A percentile compares a stretch with the other conserved stretches of the same genome.
Conservation (phyloP, 257 asterid genomes). For the Penstemon barbatus region DNA sequence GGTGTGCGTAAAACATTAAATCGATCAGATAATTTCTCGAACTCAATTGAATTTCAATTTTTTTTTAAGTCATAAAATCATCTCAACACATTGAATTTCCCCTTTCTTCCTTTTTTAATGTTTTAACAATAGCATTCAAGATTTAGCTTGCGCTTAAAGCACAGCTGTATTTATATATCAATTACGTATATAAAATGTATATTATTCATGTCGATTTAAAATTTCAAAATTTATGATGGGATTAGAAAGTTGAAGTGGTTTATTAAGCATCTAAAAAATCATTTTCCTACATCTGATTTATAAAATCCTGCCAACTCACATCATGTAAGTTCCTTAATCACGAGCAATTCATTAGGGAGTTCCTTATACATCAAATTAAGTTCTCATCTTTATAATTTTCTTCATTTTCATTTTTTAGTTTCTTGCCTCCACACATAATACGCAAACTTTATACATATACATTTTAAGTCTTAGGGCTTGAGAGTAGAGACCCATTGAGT, state of each 20-base stretch:
- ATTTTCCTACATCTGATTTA: neutral
- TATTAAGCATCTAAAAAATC: neutral
- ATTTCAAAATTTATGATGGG: too few species aligned
- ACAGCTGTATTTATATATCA: too few species aligned
- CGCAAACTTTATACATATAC: slow-evolving; percentile 17
- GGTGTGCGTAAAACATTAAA: too few species aligned
- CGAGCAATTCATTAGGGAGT: neutral
- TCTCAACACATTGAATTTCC: too few species aligned
- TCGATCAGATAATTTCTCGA: too few species aligned
- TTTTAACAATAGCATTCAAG: too few species aligned
- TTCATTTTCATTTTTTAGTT: neutral
- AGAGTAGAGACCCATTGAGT: neutral
- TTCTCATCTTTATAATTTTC: neutral
- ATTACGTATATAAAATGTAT: too few species aligned
- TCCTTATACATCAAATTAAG: neutral
- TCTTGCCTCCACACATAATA: neutral
- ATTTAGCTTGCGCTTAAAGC: too few species aligned
- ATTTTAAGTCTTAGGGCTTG: neutral
- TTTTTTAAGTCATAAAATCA: too few species aligned
- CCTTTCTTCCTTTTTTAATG: too few species aligned
- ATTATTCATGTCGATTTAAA: too few species aligned
- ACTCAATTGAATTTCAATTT: too few species aligned
- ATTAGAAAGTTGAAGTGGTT: neutral
- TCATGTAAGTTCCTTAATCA: neutral
- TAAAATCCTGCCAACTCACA: neutral